These are phyloP conservation scores for Boletus insuetus DNA, from an alignment of 768 basidiomycete species.

Conservation along the genomic window DNA sequence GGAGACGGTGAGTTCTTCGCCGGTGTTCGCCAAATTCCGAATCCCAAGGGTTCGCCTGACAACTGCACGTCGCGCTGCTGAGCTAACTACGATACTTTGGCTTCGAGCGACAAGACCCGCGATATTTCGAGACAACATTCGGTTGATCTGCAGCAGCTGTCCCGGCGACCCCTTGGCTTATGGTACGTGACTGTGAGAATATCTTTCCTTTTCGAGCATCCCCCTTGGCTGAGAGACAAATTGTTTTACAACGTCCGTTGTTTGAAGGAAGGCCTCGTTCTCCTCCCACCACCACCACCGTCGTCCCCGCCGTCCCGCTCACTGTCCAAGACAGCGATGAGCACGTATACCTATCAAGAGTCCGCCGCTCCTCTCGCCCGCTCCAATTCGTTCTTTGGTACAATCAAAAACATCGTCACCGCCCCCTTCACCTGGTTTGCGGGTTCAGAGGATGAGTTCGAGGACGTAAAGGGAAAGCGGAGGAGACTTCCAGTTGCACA, in stretches of 20 bases:
- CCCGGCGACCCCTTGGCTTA: neutral
- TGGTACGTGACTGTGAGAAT: slow-evolving; percentile 5
- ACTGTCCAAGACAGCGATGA: slow-evolving; percentile 25
- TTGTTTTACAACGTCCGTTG: slow-evolving; percentile 14
- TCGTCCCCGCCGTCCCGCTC: slow-evolving; percentile 17
- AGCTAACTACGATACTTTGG: neutral
- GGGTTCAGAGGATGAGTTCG: slow-evolving; percentile 47
- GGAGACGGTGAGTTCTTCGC: neutral
- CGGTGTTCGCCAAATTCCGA: slow-evolving; percentile 11
- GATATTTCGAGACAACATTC: slow-evolving; percentile 20
- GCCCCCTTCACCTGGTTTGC: slow-evolving; percentile 59
- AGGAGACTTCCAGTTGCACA: slow-evolving; percentile 38
- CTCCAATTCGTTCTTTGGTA: slow-evolving; percentile 57
- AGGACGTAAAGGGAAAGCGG: slow-evolving; percentile 54
- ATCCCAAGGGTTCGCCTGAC: neutral
- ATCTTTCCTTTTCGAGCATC: slow-evolving; percentile 6
- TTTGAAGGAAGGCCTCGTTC: slow-evolving; percentile 20
- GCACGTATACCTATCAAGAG: slow-evolving; percentile 27
- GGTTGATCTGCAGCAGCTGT: too few species aligned
- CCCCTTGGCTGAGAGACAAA: slow-evolving; percentile 8
- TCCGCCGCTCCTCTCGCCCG: slow-evolving; percentile 42
- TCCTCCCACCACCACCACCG: slow-evolving; percentile 17
- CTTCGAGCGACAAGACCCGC: neutral
- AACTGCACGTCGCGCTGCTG: slow-evolving; percentile 3
- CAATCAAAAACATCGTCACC: slow-evolving; percentile 65